Evolutionary conservation across 2,329 filamentous ascomycete species (phyloP), one percentile per base, ranked within the genome.

Genomic region (Neofusicoccum ribis): DNA sequence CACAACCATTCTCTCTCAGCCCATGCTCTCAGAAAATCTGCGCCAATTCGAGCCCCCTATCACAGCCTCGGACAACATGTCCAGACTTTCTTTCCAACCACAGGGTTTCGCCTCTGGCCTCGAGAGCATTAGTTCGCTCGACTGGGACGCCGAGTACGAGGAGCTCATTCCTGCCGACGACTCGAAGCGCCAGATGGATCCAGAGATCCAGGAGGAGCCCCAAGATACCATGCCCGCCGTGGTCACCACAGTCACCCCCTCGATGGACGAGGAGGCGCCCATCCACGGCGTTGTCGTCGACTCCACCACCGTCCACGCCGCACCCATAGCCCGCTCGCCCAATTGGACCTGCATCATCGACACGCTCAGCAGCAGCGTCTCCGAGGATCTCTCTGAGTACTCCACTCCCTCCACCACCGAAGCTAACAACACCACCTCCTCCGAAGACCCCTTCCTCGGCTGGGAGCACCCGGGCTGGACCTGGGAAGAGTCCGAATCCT

Each of bases 381-480:
- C 3, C 41, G 41, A 44, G n/a, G 41, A 44, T 17, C 41, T 20
- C 15, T 3, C 14, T 14, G 41, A 12, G 5, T 44, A 44, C 41
- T 12, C n/a, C 27, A 7, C 27, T 31, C 27, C 27, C 27, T 11
- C 11, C n/a, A 37, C 15, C 41, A 3, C 39, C 23, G 52, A 31
- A 11, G 36, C 23, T 20, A 34, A 11, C 39, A 2, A 14, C 31
- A 3, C 12, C 23, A 27, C 3, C 3, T 9, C 5, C 8, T 3
- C 3, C 43, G 27, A 44, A 8, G 15, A 9, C 15, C 11, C 17
- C 15, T 59, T 59, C 54, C 14, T 44, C 3, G 12, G 11, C 41
- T 60, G 56, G 56, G n/a, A 47, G n/a, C 56, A 60, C 43, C 56
- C 56, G 1, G 56, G 56, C 43, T 60, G 56, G 41, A 37, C 27